Conservation (phyloP, 257 asterid genomes). For the Nicotiana noctiflora region DNA sequence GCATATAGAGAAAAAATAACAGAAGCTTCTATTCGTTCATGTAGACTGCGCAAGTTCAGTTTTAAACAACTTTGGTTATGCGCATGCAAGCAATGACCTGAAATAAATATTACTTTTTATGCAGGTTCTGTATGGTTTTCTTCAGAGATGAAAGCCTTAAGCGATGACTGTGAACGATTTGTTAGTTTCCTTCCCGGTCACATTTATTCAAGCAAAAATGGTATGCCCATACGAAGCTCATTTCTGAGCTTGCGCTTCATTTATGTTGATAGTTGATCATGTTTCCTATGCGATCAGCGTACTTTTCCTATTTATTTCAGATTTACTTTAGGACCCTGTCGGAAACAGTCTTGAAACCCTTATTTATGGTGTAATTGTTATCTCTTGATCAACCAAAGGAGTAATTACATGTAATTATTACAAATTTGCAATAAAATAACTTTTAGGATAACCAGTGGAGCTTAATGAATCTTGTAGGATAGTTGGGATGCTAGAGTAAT, state of each 20-base stretch:
- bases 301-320: not conserved
- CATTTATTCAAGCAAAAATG: slow-evolving; percentile 86
- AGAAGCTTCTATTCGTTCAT: not conserved
- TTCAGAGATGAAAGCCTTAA: slow-evolving; percentile 97
- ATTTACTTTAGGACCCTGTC: not conserved
- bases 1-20: not conserved
- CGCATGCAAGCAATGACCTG: not conserved
- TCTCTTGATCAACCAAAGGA: not conserved
- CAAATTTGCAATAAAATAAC: not conserved
- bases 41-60: not conserved
- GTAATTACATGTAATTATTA: not conserved
- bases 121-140: slow-evolving; percentile 99
- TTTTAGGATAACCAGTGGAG: not conserved
- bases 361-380: not conserved
- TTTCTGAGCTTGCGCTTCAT: not conserved
- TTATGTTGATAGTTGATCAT: not conserved
- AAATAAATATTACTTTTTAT: slow-evolving; percentile 20
- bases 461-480: slow-evolving; percentile 3
- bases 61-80: not conserved
- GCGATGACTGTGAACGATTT: slow-evolving; percentile 97
- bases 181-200: slow-evolving; percentile 90
- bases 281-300: not conserved
- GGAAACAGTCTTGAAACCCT: not conserved
- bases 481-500: not conserved
- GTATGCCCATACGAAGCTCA: slow-evolving; percentile 31